These are phyloP conservation scores for Gnomoniopsis smithogilvyi DNA, from an alignment of 2,329 filamentous ascomycete genomes.

Conservation along the genomic window DNA sequence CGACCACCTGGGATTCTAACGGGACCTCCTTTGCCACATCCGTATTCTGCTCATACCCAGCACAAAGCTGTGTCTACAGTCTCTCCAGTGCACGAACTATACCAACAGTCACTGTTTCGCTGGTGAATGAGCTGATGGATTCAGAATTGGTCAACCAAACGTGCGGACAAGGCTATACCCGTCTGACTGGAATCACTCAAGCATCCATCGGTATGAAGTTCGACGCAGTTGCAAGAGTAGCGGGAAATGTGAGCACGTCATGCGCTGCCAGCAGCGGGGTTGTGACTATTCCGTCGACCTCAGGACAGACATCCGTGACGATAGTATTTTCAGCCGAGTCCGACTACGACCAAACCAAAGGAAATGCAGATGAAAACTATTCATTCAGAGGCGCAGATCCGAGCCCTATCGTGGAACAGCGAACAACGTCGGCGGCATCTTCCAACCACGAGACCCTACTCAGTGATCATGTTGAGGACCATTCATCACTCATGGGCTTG, in stretches of 20 bases:
- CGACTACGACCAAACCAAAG: conserved; percentile 48
- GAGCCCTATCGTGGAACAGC: conserved; percentile 30
- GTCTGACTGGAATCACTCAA: conserved; percentile 35
- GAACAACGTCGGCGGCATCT: conserved; percentile 29
- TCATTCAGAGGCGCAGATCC: conserved; percentile 49
- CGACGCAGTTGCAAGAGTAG: conserved; percentile 32
- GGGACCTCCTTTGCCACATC: conserved; percentile 29
- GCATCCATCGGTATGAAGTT: conserved; percentile 43
- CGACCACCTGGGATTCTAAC: conserved; percentile 31
- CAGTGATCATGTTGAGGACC: conserved; percentile 38
- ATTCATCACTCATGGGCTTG: conserved; percentile 30
- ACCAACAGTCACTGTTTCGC: conserved; percentile 35
- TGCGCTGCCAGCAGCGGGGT: conserved; percentile 17
- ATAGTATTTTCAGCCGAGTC: conserved; percentile 44
- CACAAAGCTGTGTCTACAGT: conserved; percentile 29
- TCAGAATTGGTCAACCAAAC: conserved; percentile 25
- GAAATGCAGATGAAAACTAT: conserved; percentile 38
- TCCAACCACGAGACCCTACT: conserved; percentile 31
- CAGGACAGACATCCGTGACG: conserved; percentile 25
- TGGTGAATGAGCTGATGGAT: conserved; percentile 34
- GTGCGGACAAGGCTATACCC: conserved; percentile 30
- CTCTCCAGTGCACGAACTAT: conserved; percentile 24
- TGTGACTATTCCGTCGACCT: conserved; percentile 26
- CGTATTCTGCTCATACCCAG: conserved; percentile 43
- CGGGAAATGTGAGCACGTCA: conserved; percentile 17